Base-by-base conservation (phyloP, 164 flowering plant species). In the Magnolia officinalis region DNA sequence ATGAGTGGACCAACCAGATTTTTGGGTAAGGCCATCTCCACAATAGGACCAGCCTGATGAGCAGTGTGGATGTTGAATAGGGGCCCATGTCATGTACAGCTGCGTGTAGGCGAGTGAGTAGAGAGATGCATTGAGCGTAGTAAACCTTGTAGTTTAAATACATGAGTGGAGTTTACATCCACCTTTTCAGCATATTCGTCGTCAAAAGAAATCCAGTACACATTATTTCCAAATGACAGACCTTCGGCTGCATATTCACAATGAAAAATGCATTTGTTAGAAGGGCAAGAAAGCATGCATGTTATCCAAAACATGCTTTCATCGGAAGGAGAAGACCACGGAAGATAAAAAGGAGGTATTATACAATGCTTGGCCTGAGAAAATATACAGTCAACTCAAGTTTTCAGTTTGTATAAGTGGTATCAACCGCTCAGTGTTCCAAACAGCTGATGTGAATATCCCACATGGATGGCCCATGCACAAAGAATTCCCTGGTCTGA, bases 171-270 rank as follows among this genome's bases (percentile, higher is more conserved):
- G 45, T 37, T 37, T 37, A 37, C 45, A 4, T 37, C 6, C 37
- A 92, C 99, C 99, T 96, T 96, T 37, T 86, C 79, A 63, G 90
- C 78, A 81, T 75, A 85, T 69, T 91, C 94, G 72, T 96, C 97
- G 79, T 89, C 98, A 84, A 96, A 96, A 51, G 84, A 85, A 81
- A 96, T 87, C 93, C 92, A 88, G 77, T 89, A 96, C 73, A 94
- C 99, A 73, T 95, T 92, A 74, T 94, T 96, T 29, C 98, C 97
- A 86, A 94, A 85, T 29, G 23, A 77, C 72, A 96, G 83, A 70
- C 90, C 97, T 74, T 94, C 91, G 78, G 86, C 99, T 96, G 95
- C 90, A 86, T 67, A 58, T 8, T 67, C 73, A 69, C 50, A 71
- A 72, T 26, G 37, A 59, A 50, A 59, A 75, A 3, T 66, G 13